phyloP scores from a whole-genome alignment of 1,284 basidiomycete species.

The Boletus subluridellus region DNA sequence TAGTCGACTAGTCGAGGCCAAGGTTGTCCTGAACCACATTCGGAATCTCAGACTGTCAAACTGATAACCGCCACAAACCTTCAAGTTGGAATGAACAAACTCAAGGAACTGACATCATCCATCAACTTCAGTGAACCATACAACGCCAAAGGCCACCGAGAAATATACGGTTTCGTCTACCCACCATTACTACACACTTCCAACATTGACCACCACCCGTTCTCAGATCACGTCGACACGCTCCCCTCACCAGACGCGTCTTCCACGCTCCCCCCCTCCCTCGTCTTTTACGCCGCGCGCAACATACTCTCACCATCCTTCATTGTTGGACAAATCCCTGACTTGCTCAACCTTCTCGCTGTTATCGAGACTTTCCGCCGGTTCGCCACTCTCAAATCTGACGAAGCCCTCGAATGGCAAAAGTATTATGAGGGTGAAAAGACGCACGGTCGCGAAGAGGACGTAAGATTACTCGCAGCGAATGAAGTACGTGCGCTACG shows the following conservation, averaged over 20 bases:
- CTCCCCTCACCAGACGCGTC: neutral
- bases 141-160: constrained; percentile 9
- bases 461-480: constrained; percentile 17
- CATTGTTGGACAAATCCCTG: constrained; percentile 35
- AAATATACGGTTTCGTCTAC: constrained; percentile 22
- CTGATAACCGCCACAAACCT: no score
- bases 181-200: neutral
- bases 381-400: constrained; percentile 29
- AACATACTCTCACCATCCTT: constrained; percentile 39
- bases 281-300: constrained; percentile 39
- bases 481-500: constrained; percentile 15
- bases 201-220: constrained; percentile 1
- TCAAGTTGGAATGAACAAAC: constrained; percentile 6
- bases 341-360: constrained; percentile 42
- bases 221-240: constrained; percentile 14
- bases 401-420: constrained; percentile 36
- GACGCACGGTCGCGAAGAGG: neutral
- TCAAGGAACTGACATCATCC: constrained; percentile 13
- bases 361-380: constrained; percentile 42
- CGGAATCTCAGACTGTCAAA: neutral
- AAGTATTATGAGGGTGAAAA: constrained; percentile 28
- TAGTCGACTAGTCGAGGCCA: neutral
- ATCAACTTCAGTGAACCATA: constrained; percentile 21
- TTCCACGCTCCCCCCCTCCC: constrained; percentile 26
- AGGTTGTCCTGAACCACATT: neutral